These are phyloP conservation scores for Rosa lucieae DNA, from an alignment of 306 rosid species.

Conservation along the genomic window DNA sequence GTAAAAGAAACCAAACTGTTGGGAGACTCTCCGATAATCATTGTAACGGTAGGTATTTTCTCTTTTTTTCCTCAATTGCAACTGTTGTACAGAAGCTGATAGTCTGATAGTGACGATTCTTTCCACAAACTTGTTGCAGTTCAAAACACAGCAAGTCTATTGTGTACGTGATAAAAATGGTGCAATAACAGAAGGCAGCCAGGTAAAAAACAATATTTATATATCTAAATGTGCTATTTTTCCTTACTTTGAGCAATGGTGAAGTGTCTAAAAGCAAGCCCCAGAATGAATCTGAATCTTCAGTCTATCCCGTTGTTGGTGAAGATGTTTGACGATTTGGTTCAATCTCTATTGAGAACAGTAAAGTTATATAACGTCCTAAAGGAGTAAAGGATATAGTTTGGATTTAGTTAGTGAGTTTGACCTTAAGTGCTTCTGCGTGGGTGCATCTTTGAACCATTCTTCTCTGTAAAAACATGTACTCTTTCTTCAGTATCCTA, in stretches of 20 bases:
- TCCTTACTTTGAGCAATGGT: neutral
- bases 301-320: neutral
- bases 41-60: constrained; percentile 50
- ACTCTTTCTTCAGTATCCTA: neutral
- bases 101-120: constrained; percentile 16
- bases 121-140: constrained; percentile 49
- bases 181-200: constrained; percentile 78
- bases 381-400: neutral
- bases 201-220: constrained; percentile 44
- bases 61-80: constrained; percentile 13
- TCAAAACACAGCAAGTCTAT: constrained; percentile 86
- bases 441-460: neutral
- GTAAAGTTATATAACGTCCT: neutral
- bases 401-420: neutral
- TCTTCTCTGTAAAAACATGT: neutral
- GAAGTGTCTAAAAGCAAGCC: neutral
- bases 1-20: constrained; percentile 82
- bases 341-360: neutral
- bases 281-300: neutral
- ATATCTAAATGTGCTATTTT: neutral
- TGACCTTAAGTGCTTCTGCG: neutral
- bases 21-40: constrained; percentile 72
- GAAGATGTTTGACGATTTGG: neutral
- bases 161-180: constrained; percentile 82
- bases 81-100: constrained; percentile 14